These are phyloP conservation scores for Leptomonas seymouri DNA, from an alignment of 208 protist genomes.

Conservation along the genomic window DNA sequence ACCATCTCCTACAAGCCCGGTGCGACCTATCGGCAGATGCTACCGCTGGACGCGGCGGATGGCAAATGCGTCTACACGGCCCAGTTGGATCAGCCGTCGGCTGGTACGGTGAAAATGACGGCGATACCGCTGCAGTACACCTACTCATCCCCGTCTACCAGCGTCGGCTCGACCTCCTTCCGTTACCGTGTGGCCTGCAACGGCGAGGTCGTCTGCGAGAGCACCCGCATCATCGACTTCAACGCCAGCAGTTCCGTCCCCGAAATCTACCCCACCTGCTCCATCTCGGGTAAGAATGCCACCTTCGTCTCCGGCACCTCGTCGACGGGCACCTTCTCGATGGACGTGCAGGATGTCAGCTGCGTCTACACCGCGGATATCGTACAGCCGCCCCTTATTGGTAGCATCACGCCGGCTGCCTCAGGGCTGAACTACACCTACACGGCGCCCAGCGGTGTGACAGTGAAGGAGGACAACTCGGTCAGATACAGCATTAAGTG, in stretches of 20 bases:
- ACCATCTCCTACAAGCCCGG: slow-evolving; percentile 25
- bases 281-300: slow-evolving; percentile 1
- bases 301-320: slow-evolving; percentile 11
- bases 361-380: slow-evolving; percentile 26
- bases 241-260: slow-evolving; percentile 15
- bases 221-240: slow-evolving; percentile 19
- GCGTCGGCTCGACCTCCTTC: slow-evolving; percentile 20
- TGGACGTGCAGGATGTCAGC: slow-evolving; percentile 20
- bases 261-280: slow-evolving; percentile 8
- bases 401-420: slow-evolving; percentile 7
- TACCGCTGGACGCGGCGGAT: slow-evolving; percentile 29
- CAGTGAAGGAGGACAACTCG: slow-evolving; percentile 3
- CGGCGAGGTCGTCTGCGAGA: slow-evolving; percentile 38
- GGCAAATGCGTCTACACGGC: slow-evolving; percentile 28
- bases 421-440: slow-evolving; percentile 20
- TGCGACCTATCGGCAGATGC: slow-evolving; percentile 20
- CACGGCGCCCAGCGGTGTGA: slow-evolving; percentile 12
- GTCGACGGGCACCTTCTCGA: slow-evolving; percentile 17
- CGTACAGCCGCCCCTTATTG: slow-evolving; percentile 9
- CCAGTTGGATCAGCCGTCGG: slow-evolving; percentile 9
- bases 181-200: slow-evolving; percentile 31
- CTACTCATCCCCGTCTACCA: slow-evolving; percentile 18
- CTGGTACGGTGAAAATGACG: slow-evolving; percentile 15
- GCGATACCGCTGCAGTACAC: slow-evolving; percentile 25
- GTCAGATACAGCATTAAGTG: slow-evolving; percentile 31